These are phyloP conservation scores for Trichoderma orchidacearum DNA, from an alignment of 495 filamentous ascomycete genomes.

Conservation along the genomic window DNA sequence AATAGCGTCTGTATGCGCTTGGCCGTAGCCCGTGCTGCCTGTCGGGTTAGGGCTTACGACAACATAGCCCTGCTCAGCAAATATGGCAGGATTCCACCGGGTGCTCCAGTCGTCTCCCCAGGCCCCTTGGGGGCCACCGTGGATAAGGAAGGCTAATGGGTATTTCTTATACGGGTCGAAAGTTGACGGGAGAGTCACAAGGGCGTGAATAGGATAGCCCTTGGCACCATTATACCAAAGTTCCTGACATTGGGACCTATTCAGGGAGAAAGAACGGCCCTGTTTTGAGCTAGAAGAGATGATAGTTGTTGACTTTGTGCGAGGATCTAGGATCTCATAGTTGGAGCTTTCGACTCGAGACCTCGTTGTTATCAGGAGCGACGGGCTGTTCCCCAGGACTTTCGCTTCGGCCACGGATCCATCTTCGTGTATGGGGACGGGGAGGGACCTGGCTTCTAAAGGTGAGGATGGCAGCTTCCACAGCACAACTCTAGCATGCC, in stretches of 20 bases:
- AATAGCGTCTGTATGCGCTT: conserved; percentile 66
- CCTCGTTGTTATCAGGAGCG: conserved; percentile 49
- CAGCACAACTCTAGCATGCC: conserved; percentile 46
- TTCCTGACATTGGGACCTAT: conserved; percentile 44
- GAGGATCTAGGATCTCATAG: conserved; percentile 47
- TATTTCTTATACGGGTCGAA: conserved; percentile 65
- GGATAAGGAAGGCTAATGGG: conserved; percentile 71
- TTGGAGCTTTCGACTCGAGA: conserved; percentile 57
- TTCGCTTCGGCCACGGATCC: conserved; percentile 48
- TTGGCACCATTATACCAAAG: conserved; percentile 49
- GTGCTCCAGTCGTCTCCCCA: conserved; percentile 80
- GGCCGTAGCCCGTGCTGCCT: conserved; percentile 75
- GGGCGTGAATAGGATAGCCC: conserved; percentile 55
- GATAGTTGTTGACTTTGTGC: conserved; percentile 21
- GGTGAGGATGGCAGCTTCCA: conserved; percentile 48
- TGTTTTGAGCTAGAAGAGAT: conserved; percentile 55
- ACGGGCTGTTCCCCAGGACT: conserved; percentile 31
- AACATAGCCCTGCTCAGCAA: conserved; percentile 85
- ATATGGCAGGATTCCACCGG: conserved; percentile 83
- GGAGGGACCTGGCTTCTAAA: conserved; percentile 27
- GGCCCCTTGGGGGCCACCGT: conserved; percentile 78
- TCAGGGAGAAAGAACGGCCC: conserved; percentile 59
- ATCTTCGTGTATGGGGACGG: conserved; percentile 42
- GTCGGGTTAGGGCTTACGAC: conserved; percentile 83
- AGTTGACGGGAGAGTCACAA: conserved; percentile 66